Evolutionary conservation across 2,329 filamentous ascomycete genomes (phyloP), one percentile per base, ranked within the genome.

Genomic region (Colletotrichum paranaense): DNA sequence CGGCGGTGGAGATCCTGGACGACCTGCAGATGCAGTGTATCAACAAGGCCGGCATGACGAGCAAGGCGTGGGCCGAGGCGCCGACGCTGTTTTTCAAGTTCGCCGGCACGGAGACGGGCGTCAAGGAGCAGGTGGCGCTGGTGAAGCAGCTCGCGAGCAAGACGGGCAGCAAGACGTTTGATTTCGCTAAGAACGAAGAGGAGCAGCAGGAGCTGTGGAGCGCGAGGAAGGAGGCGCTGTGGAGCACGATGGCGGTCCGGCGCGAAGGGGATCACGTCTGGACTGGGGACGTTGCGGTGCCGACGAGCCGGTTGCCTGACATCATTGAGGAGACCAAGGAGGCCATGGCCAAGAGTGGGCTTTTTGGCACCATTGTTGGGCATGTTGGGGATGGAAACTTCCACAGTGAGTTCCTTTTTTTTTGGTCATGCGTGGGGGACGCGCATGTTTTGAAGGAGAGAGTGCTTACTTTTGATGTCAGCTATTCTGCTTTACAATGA

Each of bases 1-100:
- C 95, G 0, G 95, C 95, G n/a, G 91, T 98, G 56, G 95, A 98
- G 84, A 93, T 98, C 71, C 87, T 98, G 32, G 95, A 98, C 83
- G 95, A 97, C 80, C 92, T 95, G 70, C 95, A 97, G 85, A 98
- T 98, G 90, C 86, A 84, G 77, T 89, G 88, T 80, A 91, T 92
- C 83, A 92, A 92, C 83, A 85, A 88, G 32, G 90, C 91, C 1
- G 92, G 92, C 30, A 88, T 86, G 79, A 95, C 93, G 1, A 86
- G 87, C 46, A 90, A 91, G 73, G 83, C 82, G 9, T 96, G 94
- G 94, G 86, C 87, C 65, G 93, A 94, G 82, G 88, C 88, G 2
- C 93, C 94, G 0, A 95, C 94, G 0, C 86, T 96, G 7, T 95
- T 96, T 84, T 95, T 96, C 90, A 96, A 96, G 83, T 96, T 96